Conservation (phyloP, 164 flowering plant genomes). For the Santalum album region DNA sequence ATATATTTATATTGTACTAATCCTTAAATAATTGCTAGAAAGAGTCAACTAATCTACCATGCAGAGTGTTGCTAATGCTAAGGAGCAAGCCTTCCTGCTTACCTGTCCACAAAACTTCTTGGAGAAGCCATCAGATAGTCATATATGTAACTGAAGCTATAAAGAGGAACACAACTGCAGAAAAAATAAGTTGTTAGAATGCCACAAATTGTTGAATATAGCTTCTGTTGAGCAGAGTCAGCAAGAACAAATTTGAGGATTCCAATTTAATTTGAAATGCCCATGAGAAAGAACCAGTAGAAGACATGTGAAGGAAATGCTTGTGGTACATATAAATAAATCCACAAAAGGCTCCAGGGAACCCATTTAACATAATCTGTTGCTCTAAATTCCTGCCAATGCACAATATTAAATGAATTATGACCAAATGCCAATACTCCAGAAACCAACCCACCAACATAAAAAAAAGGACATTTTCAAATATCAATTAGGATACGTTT, state of each 20-base stretch:
- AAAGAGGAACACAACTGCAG: constrained; percentile 90
- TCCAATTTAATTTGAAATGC: no score
- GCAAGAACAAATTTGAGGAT: no score
- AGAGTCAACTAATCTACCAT: background rate
- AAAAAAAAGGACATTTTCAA: background rate
- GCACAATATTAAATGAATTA: no score
- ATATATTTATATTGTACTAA: constrained; percentile 7
- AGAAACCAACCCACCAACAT: background rate
- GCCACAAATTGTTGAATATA: no score
- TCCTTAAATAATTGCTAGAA: constrained; percentile 1
- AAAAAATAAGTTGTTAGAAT: constrained; percentile 7
- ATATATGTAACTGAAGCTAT: constrained; percentile 87
- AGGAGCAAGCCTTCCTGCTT: constrained; percentile 11
- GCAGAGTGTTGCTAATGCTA: background rate
- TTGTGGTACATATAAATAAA: no score
- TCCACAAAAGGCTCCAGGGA: no score
- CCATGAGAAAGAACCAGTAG: no score
- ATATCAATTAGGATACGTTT: background rate
- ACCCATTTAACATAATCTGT: no score
- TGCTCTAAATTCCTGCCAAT: no score
- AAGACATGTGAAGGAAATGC: background rate
- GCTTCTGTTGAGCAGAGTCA: no score
- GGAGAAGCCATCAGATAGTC: constrained; percentile 70
- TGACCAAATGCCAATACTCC: no score
- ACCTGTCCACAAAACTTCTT: constrained; percentile 96